Evolutionary conservation across 495 filamentous ascomycete genomes (phyloP).

Genomic region (Thermothielavioides terrestris): DNA sequence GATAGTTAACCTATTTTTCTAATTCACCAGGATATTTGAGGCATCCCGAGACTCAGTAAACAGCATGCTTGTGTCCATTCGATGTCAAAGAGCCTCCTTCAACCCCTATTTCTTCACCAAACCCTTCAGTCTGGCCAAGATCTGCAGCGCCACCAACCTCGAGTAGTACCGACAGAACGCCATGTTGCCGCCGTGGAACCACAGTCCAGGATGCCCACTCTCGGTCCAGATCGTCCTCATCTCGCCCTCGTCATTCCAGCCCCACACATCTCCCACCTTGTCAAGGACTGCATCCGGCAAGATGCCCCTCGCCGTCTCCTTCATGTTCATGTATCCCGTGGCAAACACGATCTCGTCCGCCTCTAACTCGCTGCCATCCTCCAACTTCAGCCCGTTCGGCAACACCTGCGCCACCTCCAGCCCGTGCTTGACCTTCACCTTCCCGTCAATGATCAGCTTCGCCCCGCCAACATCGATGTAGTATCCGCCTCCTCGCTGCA

Average conservation of each 20-base stretch:
- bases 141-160: conserved; percentile 63
- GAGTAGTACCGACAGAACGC: conserved; percentile 67
- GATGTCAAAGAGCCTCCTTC: not conserved
- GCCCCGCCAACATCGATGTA: conserved; percentile 76
- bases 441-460: conserved; percentile 64
- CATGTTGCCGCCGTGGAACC: conserved; percentile 78
- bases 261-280: conserved; percentile 64
- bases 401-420: conserved; percentile 54
- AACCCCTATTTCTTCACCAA: conserved; percentile 12
- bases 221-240: conserved; percentile 60
- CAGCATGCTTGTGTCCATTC: no score
- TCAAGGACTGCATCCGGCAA: conserved; percentile 66
- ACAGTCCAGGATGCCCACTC: conserved; percentile 67
- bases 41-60: no score
- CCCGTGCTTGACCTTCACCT: conserved; percentile 68
- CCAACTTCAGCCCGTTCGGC: conserved; percentile 52
- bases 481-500: conserved; percentile 68
- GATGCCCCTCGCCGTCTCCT: conserved; percentile 49
- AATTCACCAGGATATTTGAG: no score
- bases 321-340: conserved; percentile 80
- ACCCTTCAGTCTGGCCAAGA: conserved; percentile 56
- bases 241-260: conserved; percentile 70
- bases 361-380: conserved; percentile 56
- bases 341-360: conserved; percentile 79
- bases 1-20: no score